Base-by-base conservation (phyloP, 176 grass and related monocot genomes). In the Bromus sterilis region DNA sequence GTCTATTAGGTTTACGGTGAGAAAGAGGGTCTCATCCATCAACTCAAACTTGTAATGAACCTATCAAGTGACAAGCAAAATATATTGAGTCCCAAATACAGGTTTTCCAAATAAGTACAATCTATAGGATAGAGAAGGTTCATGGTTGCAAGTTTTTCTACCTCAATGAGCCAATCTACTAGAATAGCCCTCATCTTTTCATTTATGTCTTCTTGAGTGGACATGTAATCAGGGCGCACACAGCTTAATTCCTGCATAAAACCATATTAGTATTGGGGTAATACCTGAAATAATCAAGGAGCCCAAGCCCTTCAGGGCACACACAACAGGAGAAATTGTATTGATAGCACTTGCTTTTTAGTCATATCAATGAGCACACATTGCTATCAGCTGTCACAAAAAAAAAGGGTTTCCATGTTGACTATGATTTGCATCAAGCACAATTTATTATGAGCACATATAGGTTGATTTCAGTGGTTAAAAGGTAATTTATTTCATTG, bases 41-140 rank as follows among this genome's bases (percentile, higher is more conserved):
- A 99, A 78, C 16, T 95, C 93, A 78, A 99, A 95, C 80, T 93
- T 99, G 82, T 95, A 93, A 76, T 99, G 93, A 23, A 99, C 85
- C 96, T 99, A 85, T 36, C 39, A 71, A 76, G 29, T 41, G n/a
- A 85, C 23, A 87, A 25, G 16, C 30, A 76, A 72, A 42, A 64
- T 41, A 66, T 73, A 75, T n/a, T 80, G n/a, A 71, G 42, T 48
- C 62, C 65, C 18, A 75, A 67, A 75, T 61, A 23, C 36, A 46
- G 11, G 43, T 4, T 16, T 71, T 9, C 62, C 6, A 56, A 28
- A 85, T 18, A 26, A 12, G 30, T 41, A 41, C 12, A 88, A 72
- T 3, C 15, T 56, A 41, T 32, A 59, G 13, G 25, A 39, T 26
- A 44, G 10, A 46, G 56, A 36, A 33, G 61, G 46, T 37, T 18